Evolutionary conservation across 805 yeast species (phyloP).

Genomic region (Ogataea neopini): DNA sequence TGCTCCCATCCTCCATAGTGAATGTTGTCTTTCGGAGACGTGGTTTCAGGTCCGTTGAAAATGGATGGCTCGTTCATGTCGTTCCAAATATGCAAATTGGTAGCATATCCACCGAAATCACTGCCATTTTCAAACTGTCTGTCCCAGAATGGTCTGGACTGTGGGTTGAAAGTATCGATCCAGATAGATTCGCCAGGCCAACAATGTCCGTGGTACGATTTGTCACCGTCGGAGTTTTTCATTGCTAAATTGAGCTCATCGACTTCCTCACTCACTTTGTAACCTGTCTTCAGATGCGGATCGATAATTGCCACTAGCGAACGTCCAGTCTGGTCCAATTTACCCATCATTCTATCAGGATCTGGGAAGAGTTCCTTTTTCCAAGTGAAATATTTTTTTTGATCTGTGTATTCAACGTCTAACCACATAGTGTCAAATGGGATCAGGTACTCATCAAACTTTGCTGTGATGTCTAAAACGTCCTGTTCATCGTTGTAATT

Average conservation of each 20-base stretch:
- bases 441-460: conserved; percentile 70
- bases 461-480: conserved; percentile 66
- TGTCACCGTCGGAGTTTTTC: conserved; percentile 43
- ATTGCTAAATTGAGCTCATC: conserved; percentile 45
- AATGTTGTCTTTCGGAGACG: conserved; percentile 78
- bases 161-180: conserved; percentile 82
- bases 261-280: conserved; percentile 60
- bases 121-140: conserved; percentile 48
- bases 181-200: conserved; percentile 98
- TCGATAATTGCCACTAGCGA: conserved; percentile 84
- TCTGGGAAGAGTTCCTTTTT: conserved; percentile 68
- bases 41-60: conserved; percentile 91
- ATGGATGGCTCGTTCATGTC: conserved; percentile 98
- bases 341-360: conserved; percentile 65
- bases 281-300: conserved; percentile 82
- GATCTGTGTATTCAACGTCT: conserved; percentile 88
- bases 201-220: conserved; percentile 76
- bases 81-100: conserved; percentile 87
- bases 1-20: conserved; percentile 87
- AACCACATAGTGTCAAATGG: conserved; percentile 95
- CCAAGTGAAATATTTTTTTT: conserved; percentile 93
- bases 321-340: conserved; percentile 70
- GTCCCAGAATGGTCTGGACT: conserved; percentile 60
- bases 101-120: conserved; percentile 47
- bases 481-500: conserved; percentile 89